Evolutionary conservation across 352 stramenopile species (phyloP), one percentile per base, ranked within the genome.

Genomic region (Globisporangium mamillatum): DNA sequence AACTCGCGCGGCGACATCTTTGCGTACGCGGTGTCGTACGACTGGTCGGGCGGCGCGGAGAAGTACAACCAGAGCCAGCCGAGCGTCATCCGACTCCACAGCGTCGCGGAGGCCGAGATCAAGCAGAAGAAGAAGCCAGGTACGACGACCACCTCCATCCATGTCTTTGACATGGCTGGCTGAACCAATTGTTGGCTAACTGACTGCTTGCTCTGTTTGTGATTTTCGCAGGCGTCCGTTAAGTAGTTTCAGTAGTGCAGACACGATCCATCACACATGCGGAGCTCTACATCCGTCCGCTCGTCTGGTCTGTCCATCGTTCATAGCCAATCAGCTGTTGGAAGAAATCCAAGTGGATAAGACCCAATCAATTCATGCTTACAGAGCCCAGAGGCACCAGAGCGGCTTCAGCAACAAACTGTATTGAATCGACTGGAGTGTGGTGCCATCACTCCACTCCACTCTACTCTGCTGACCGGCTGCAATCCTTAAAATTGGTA

Each of bases 21-120:
- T 77, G 97, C 96, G 9, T 99, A 99, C 84, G 83, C 93, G 32
- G 86, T 97, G 67, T 97, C 90, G 72, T 99, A 99, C 82, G 97
- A 99, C 82, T 99, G 97, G 97, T 96, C 84, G 63, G 97, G 97
- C 77, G 97, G 97, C 34, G 90, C 84, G 50, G 82, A 91, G 65
- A 90, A 96, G 69, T 95, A 98, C 79, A 91, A 95, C 62, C 86
- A 84, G 56, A 79, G 65, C 52, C 84, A 91, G 67, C 80, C 79
- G 36, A 98, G 97, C 78, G 84, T 98, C 70, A 97, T 99, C 66
- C 94, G 84, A 55, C 75, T 99, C 64, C 95, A 99, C 81, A 88
- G 82, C 69, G 92, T 98, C 38, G 64, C 77, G 18, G 94, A 98
- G 70, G 79, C 95, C 50, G 96, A 98, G 82, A 98, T 99, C 78